A percentile compares a stretch with the other conserved stretches of the same genome.
Evolutionary conservation across 805 yeast species (phyloP).

Genomic region (Barnettozyma salicaria): DNA sequence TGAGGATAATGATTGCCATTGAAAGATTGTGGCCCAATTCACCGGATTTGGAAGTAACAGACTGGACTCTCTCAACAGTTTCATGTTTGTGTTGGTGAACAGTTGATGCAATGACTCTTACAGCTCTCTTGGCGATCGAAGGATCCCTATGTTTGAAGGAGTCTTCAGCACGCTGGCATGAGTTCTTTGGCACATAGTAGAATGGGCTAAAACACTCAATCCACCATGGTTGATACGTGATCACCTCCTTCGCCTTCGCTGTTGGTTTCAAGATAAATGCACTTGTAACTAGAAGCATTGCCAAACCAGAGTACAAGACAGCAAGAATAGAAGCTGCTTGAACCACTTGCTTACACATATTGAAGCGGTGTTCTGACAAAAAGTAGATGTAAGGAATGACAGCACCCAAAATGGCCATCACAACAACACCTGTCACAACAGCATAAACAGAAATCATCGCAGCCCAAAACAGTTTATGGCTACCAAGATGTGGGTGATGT

Average conservation of each 20-base stretch:
- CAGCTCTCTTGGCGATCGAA: constrained; percentile 12
- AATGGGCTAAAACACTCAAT: constrained; percentile 53
- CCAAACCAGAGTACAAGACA: constrained; percentile 46
- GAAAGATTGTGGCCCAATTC: constrained; percentile 47
- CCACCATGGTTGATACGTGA: constrained; percentile 75
- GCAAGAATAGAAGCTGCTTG: constrained; percentile 45
- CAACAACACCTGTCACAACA: constrained; percentile 50
- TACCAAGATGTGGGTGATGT: constrained; percentile 70
- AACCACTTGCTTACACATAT: constrained; percentile 48
- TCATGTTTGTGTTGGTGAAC: constrained; percentile 33
- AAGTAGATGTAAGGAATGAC: constrained; percentile 54
- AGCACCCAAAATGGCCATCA: constrained; percentile 65
- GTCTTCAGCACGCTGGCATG: constrained; percentile 43
- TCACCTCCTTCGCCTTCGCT: constrained; percentile 39
- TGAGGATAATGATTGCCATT: constrained; percentile 34
- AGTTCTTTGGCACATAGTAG: constrained; percentile 53
- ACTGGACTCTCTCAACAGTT: constrained; percentile 25
- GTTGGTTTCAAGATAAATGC: constrained; percentile 56
- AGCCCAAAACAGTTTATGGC: constrained; percentile 42
- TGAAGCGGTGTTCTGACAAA: constrained; percentile 37
- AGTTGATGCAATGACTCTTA: constrained; percentile 55
- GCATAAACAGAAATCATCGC: constrained; percentile 45
- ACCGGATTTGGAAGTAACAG: constrained; percentile 28
- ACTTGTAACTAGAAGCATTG: constrained; percentile 41
- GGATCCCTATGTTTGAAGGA: constrained; percentile 43